phyloP scores from a whole-genome alignment of 352 stramenopile species.

The Phytopythium oedochilum region DNA sequence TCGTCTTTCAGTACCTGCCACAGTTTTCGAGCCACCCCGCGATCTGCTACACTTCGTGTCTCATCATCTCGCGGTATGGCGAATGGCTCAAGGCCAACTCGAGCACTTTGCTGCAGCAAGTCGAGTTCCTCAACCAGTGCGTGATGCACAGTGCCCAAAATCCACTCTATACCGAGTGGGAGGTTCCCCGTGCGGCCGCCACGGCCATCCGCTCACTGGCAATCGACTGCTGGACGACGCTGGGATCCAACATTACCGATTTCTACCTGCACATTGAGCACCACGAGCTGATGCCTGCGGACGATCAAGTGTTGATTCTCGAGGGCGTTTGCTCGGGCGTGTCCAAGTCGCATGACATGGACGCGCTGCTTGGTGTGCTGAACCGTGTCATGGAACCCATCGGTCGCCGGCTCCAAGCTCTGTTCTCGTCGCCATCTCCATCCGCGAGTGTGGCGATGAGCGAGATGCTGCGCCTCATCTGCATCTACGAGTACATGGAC shows the following conservation, averaged over 20 bases:
- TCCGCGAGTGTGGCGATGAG: slow-evolving; percentile 43
- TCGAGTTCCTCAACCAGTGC: slow-evolving; percentile 69
- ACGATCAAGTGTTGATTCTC: slow-evolving; percentile 84
- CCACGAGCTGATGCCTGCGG: slow-evolving; percentile 57
- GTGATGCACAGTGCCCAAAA: slow-evolving; percentile 53
- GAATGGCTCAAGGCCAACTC: slow-evolving; percentile 59
- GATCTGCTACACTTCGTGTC: slow-evolving; percentile 82
- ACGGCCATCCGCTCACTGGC: slow-evolving; percentile 68
- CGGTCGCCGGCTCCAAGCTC: slow-evolving; percentile 32
- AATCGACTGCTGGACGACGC: slow-evolving; percentile 70
- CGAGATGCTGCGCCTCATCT: slow-evolving; percentile 78
- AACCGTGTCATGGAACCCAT: slow-evolving; percentile 70
- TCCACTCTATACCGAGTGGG: slow-evolving; percentile 52
- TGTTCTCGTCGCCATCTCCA: slow-evolving; percentile 35
- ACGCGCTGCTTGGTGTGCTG: slow-evolving; percentile 38
- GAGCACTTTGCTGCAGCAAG: slow-evolving; percentile 39
- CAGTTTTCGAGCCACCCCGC: slow-evolving; percentile 71
- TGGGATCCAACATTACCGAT: slow-evolving; percentile 58
- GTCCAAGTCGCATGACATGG: slow-evolving; percentile 36
- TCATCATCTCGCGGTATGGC: slow-evolving; percentile 82
- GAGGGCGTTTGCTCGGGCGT: slow-evolving; percentile 73
- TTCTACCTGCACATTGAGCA: slow-evolving; percentile 81
- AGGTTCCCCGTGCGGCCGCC: slow-evolving; percentile 66
- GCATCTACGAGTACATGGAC: slow-evolving; percentile 76
- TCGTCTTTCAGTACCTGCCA: slow-evolving; percentile 75